A percentile compares a stretch with the other conserved stretches of the same genome.
These are phyloP conservation scores for Dendrobium huoshanense DNA, from an alignment of 106 monocot species.

Conservation along the genomic window DNA sequence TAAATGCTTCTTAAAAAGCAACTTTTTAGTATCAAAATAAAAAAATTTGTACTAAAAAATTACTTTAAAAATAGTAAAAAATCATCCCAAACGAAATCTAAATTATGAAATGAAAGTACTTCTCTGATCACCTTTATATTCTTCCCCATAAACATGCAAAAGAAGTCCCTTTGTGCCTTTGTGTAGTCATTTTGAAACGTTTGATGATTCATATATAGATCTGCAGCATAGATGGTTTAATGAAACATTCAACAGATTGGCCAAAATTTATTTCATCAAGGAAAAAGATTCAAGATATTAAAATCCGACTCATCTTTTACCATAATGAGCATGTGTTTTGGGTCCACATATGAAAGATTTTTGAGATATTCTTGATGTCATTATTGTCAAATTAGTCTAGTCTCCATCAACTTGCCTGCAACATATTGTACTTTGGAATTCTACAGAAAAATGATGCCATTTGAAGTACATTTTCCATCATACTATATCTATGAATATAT, in stretches of 20 bases:
- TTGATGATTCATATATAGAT: background rate
- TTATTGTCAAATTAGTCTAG: background rate
- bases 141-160: too few species aligned
- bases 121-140: too few species aligned
- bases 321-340: background rate
- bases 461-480: background rate
- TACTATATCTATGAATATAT: background rate
- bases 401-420: slow-evolving; percentile 2
- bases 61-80: too few species aligned
- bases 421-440: slow-evolving; percentile 1
- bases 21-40: too few species aligned
- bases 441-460: background rate
- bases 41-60: too few species aligned
- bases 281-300: background rate
- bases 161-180: background rate
- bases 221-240: background rate
- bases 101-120: too few species aligned
- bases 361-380: background rate
- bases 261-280: background rate
- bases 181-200: background rate
- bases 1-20: too few species aligned
- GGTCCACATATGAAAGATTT: background rate
- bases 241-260: background rate
- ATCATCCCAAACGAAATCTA: too few species aligned
- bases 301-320: background rate